Evolutionary conservation across 106 monocot genomes (phyloP), one percentile per base, ranked within the genome.

Genomic region (Iris macrosiphon): DNA sequence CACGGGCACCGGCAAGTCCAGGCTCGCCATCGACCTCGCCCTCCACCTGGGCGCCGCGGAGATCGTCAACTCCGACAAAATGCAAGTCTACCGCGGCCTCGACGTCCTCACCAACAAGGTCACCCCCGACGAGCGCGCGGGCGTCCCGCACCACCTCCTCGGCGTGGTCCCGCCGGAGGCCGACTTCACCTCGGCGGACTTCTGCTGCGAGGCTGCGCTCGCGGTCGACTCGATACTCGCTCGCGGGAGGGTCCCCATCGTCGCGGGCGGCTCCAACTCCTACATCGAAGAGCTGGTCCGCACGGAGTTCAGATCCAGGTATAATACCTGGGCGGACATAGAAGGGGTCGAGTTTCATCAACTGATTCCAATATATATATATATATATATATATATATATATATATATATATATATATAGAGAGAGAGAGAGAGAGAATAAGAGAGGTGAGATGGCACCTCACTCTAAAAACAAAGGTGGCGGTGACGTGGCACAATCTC

Each of bases 41-140:
- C 13, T 3, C 40, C 50, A 31, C 31, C 70, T 74, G 22, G 26
- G 19, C 26, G 83, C 60, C 3, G 63, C 75, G 23, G 83, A 83
- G 40, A 32, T 83, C 50, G 39, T 83, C 40, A 83, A 83, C 57
- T 78, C 78, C 31, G 83, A 83, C 66, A 83, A 83, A 43, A 83
- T 83, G 56, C 83, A 83, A 30, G 70, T 83, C 2, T 70, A 83
- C 66, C 54, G 65, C 32, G 82, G 77, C 61, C 82, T 83, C 52
- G 40, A 44, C 35, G 43, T 77, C 3, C 47, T 74, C 44, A 74
- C 78, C 52, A 83, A 83, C 63, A 78, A 78, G 66, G 73, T 78
- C 32, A 78, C 74, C 9, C 10, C 9, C 15, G 65, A 61, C 33
- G 83, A 83, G 37, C 21, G 37, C 38, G 70, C 60, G 18, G 78